These are phyloP conservation scores for Arxiozyma slooffiae DNA, from an alignment of 1,139 yeast genomes.

Conservation along the genomic window DNA sequence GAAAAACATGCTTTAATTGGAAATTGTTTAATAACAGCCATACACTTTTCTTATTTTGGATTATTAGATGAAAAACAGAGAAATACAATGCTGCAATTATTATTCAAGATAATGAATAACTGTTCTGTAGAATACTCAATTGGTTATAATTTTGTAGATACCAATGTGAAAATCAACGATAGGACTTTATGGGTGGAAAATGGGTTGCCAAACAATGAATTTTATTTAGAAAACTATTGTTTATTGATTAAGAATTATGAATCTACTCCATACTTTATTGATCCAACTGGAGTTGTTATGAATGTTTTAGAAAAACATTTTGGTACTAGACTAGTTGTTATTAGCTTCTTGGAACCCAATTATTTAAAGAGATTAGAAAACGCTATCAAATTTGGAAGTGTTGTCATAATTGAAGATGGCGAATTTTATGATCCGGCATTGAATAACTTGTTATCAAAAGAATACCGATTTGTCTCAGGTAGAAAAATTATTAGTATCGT, in stretches of 20 bases:
- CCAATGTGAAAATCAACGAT: constrained; percentile 37
- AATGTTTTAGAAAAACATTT: constrained; percentile 34
- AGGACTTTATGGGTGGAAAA: constrained; percentile 42
- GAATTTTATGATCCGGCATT: constrained; percentile 72
- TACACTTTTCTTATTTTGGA: constrained; percentile 57
- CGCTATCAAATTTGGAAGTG: constrained; percentile 75
- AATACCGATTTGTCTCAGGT: constrained; percentile 60
- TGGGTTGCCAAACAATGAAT: constrained; percentile 49
- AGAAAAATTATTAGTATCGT: constrained; percentile 55
- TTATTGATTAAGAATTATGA: constrained; percentile 36
- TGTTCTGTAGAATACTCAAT: constrained; percentile 38
- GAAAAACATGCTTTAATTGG: constrained; percentile 50
- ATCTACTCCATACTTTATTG: constrained; percentile 55
- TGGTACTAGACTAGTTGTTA: constrained; percentile 38
- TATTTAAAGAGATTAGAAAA: constrained; percentile 66
- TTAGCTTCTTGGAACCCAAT: constrained; percentile 68
- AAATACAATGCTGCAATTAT: constrained; percentile 29
- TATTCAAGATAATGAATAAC: constrained; percentile 37
- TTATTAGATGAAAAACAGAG: constrained; percentile 47
- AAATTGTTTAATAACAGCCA: constrained; percentile 53
- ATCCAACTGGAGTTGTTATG: constrained; percentile 51
- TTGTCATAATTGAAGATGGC: constrained; percentile 63
- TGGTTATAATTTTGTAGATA: constrained; percentile 31
- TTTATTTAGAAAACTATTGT: constrained; percentile 54
- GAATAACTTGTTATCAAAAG: constrained; percentile 51